Base-by-base conservation (phyloP, 2,329 filamentous ascomycete genomes). In the Clonostachys chloroleuca region DNA sequence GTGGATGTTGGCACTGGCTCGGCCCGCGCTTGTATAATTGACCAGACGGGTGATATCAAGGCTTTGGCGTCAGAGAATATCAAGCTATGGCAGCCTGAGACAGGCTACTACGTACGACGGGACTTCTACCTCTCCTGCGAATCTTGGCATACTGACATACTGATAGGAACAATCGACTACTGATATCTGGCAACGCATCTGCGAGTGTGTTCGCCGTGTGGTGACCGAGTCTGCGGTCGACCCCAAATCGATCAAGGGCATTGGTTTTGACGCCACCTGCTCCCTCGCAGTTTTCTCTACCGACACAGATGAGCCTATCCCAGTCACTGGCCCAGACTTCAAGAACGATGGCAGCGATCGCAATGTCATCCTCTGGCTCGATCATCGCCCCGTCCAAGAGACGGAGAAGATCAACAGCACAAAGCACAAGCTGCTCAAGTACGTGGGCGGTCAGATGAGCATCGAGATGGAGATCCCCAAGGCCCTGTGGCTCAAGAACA, bases 381-480 rank as follows among this genome's bases (percentile, higher is more conserved):
- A 99, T 67, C 94, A 99, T 68, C 84, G 94, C 37, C 90, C 94
- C 1, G 82, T 94, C 13, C 82, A 89, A 51, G 94, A 99, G 76
- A 95, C 92, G 1, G 85, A 89, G 52, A 87, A 89, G 70, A 95
- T 99, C 73, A 99, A 99, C 66, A 83, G 83, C 47, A 97, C 94
- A 4, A 79, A 85, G 46, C 94, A 99, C 74, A 94, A 95, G 66
- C 76, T 99, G 46, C 81, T 99, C 49, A 87, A 91, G 60, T 99
- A 99, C 63, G 94, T 99, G 16, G 94, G 94, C 56, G 94, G 94
- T 53, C 92, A 87, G 65, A 99, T 99, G 94, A 96, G 90, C 64
- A 92, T 96, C 54, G 94, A 99, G 75, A 99, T 99, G 94, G 94
- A 99, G 67, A 95, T 99, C 47, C 94, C 94, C 53, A 99, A 99